Base-by-base conservation (phyloP, 2,329 filamentous ascomycete species). In the Stachybotrys chartarum region DNA sequence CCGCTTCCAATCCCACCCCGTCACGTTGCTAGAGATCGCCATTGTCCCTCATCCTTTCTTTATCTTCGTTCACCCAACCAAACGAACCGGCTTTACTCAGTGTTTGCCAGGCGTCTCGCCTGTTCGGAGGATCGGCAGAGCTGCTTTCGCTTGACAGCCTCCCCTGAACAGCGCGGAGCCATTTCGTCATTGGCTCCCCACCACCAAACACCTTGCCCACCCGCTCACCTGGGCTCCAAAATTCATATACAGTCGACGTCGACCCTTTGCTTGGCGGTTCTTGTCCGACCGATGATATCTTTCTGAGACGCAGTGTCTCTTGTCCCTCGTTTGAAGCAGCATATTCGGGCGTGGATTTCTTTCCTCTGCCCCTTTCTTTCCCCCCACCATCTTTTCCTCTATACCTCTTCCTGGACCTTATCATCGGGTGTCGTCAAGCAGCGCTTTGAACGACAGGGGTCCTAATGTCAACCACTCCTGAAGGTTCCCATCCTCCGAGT, bases 171-270 rank as follows among this genome's bases (percentile, higher is more conserved):
- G 49, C 49, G 49, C 49, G 5, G 49, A 32, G 49, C 49, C 49
- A 51, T 51, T 51, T 51, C 49, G 49, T 51, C 49, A 51, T 51
- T 51, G 24, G 49, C 49, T 51, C 49, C 30, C 30, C 49, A 32
- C 32, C 49, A 8, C 32, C 49, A 31, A 30, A 51, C 18, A 18
- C 18, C 49, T 51, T 35, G 49, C 49, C 24, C 14, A 42, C 10
- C 14, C 35, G 35, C 14, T 2, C 35, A 42, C 14, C 35, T 14
- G 35, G 10, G 14, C 10, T 42, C 10, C 35, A 10, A 5, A 42
- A 42, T 42, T 42, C 14, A 42, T 42, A 42, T 42, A 42, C 35
- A 14, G 14, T 42, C 35, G 35, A 14, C 35, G 8, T 42, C 35
- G 24, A 24, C 24, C 24, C 24, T 24, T 42, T 42, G 35, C 35